Evolutionary conservation across 179 eudicot genomes (phyloP).

Genomic region (Drosera spatulata): DNA sequence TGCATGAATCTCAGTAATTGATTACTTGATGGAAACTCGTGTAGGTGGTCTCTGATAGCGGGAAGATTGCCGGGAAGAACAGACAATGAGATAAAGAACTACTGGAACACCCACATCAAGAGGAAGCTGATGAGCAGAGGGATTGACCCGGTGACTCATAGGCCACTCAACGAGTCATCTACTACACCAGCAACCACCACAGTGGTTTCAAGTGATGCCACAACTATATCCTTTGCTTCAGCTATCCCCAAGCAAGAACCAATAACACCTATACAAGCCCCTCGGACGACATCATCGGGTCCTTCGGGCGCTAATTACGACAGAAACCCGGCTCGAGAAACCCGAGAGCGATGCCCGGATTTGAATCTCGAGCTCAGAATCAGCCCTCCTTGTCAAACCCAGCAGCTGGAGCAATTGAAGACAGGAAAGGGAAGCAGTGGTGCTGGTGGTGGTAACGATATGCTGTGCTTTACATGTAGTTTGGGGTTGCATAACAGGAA

Average conservation of each 20-base stretch:
- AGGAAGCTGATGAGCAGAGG: conserved; percentile 76
- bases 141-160: conserved; percentile 72
- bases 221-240: conserved; percentile 24
- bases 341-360: conserved; percentile 10
- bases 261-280: background rate
- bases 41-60: conserved; percentile 77
- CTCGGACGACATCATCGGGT: background rate
- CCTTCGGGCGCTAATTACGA: background rate
- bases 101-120: conserved; percentile 86
- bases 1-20: background rate
- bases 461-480: too few species aligned
- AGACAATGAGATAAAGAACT: conserved; percentile 84
- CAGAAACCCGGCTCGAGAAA: background rate
- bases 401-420: conserved; percentile 3
- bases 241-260: conserved; percentile 7
- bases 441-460: too few species aligned
- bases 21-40: background rate
- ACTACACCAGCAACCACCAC: conserved; percentile 1
- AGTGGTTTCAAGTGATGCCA: background rate
- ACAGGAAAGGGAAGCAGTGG: background rate
- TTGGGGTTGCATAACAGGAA: too few species aligned
- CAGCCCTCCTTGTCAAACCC: conserved; percentile 7
- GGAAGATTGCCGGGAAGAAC: conserved; percentile 85
- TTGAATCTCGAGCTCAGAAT: conserved; percentile 12
- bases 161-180: conserved; percentile 35